phyloP scores from a whole-genome alignment of 2,329 filamentous ascomycete species.

The Knoxdaviesia capensis region DNA sequence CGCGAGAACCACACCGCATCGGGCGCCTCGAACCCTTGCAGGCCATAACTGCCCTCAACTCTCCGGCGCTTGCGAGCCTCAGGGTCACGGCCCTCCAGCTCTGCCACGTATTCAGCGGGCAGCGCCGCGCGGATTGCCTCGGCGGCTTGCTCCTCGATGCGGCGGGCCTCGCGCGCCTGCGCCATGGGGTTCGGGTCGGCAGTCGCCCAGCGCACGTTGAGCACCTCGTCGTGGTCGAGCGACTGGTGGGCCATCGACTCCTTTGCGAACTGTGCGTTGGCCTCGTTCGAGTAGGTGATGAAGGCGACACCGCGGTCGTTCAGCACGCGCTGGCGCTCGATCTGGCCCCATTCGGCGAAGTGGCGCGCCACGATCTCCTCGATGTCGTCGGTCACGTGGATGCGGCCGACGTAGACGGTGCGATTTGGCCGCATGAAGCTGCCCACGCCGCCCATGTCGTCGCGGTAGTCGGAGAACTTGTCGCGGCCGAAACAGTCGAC shows the following conservation, averaged over 20 bases:
- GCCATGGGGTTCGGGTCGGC: conserved; percentile 91
- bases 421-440: conserved; percentile 87
- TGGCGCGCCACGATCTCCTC: conserved; percentile 90
- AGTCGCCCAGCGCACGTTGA: conserved; percentile 95
- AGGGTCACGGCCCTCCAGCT: conserved; percentile 80
- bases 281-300: conserved; percentile 82
- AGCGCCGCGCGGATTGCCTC: conserved; percentile 79
- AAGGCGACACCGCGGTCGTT: conserved; percentile 84
- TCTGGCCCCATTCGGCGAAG: conserved; percentile 89
- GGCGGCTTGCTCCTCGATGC: conserved; percentile 88
- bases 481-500: conserved; percentile 90
- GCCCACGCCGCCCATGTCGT: conserved; percentile 95
- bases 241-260: conserved; percentile 93
- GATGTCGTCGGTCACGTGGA: conserved; percentile 91
- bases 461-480: conserved; percentile 80
- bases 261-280: conserved; percentile 77
- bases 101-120: conserved; percentile 75
- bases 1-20: conserved; percentile 86
- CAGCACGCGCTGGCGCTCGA: conserved; percentile 71
- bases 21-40: conserved; percentile 82
- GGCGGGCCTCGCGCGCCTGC: conserved; percentile 71
- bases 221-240: conserved; percentile 74
- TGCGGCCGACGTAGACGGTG: conserved; percentile 81
- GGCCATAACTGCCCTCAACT: conserved; percentile 71
- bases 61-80: conserved; percentile 75